A percentile compares a stretch with the other conserved stretches of the same genome.
phyloP scores from a whole-genome alignment of 176 grass and related monocot species.

The Saccharum spontaneum region DNA sequence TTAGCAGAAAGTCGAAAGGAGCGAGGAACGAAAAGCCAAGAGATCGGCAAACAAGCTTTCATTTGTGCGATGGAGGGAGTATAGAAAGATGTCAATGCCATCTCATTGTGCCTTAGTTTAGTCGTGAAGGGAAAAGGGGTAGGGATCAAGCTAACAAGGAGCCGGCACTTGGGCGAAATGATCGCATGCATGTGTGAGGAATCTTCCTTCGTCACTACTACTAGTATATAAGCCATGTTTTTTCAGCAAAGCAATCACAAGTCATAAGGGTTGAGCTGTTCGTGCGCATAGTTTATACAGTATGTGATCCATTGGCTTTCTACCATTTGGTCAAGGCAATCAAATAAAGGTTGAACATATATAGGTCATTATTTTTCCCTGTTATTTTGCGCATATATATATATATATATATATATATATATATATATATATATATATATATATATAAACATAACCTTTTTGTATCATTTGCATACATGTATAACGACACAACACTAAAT shows the following conservation, averaged over 20 bases:
- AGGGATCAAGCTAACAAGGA: slow-evolving; percentile 23
- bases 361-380: not conserved
- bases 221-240: slow-evolving; percentile 13
- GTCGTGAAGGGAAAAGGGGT: not conserved
- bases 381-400: not conserved
- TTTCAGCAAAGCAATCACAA: slow-evolving; percentile 46
- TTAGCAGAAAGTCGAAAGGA: slow-evolving; percentile 56
- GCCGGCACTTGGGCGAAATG: slow-evolving; percentile 42
- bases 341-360: not conserved
- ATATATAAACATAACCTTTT: not conserved
- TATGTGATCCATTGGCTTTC: slow-evolving; percentile 25
- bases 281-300: slow-evolving; percentile 33
- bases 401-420: too few relatives aligned
- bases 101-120: slow-evolving; percentile 51
- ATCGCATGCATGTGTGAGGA: slow-evolving; percentile 66
- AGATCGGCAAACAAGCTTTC: slow-evolving; percentile 39
- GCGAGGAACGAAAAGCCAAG: slow-evolving; percentile 30
- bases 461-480: not conserved
- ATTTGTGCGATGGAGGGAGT: not conserved
- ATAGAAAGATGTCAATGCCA: slow-evolving; percentile 48
- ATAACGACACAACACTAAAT: not conserved
- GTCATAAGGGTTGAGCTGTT: slow-evolving; percentile 52
- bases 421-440: too few relatives aligned
- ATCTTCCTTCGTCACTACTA: slow-evolving; percentile 48
- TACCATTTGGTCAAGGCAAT: slow-evolving; percentile 33